Evolutionary conservation across 176 grass and related monocot genomes (phyloP), one percentile per base, ranked within the genome.

Genomic region (Musa itinerans): DNA sequence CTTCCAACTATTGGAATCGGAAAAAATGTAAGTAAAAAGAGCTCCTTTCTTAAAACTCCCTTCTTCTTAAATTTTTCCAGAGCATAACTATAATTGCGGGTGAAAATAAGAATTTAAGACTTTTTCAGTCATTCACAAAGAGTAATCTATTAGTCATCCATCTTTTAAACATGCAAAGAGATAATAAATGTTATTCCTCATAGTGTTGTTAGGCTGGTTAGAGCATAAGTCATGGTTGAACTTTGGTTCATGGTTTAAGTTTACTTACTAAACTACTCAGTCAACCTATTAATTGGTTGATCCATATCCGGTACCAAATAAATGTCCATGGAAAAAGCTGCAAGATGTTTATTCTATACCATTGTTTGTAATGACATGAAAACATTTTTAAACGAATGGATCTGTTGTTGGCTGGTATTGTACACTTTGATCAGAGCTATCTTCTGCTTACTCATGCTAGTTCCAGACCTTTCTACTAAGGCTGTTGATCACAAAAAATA

Each of bases 11-110:
- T 98, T 50, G 90, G 94, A 10, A 79, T 98, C 76, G 88, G 90
- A 11, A 98, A 98, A 91, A 98, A 93, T 93, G 94, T 97, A 63
- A 70, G 89, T 91, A 77, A 59, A 59, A 34, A 11, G 20, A 50
- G 9, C 20, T 20, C 12, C 27, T 19, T 10, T 65, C 12, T 65
- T 43, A 43, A 43, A 43, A 43, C 34, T 65, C 25, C 23, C 22
- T 15, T 19, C 24, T 25, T 64, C 8, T 26, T 65, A 8, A 26
- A 26, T 26, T 24, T 26, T 11, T 10, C 20, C 25, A 26, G 13
- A 10, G 2, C 2, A 19, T 17, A 49, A 48, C 1, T 48, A 68
- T 15, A 43, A 49, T 68, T 16, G 0, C 27, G 17, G 5, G 25
- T 68, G 66, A 49, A n/a, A 11, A 26, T 26, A 26, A 68, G 66